Percentiles rank a stretch among this genome's conserved stretches.
Conservation (phyloP, 768 basidiomycete genomes). For the Macrolepiota fuliginosa region DNA sequence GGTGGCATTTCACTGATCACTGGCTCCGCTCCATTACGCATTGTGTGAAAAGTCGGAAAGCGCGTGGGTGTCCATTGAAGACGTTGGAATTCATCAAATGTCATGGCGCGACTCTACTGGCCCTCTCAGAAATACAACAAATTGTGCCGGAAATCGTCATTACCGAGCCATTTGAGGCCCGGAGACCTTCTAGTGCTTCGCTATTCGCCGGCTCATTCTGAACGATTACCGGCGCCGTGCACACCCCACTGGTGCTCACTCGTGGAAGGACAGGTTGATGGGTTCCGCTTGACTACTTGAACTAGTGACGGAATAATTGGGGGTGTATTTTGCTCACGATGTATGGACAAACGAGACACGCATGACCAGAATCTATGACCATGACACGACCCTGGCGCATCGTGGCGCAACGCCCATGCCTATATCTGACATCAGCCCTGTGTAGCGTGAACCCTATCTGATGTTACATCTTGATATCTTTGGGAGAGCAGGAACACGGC, state of each 20-base stretch:
- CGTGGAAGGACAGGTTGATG: background rate
- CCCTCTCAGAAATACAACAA: constrained; percentile 6
- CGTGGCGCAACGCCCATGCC: background rate
- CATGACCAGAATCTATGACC: background rate
- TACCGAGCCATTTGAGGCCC: constrained; percentile 4
- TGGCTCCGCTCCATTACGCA: constrained; percentile 24
- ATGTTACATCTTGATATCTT: no score
- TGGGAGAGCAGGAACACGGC: no score
- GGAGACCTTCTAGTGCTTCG: background rate
- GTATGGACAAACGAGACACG: background rate
- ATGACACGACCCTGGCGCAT: background rate
- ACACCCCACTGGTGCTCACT: background rate
- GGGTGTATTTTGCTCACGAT: background rate
- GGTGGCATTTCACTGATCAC: constrained; percentile 30
- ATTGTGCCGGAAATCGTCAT: constrained; percentile 12
- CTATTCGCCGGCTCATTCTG: constrained; percentile 6
- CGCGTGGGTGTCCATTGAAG: constrained; percentile 15
- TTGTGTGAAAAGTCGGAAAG: constrained; percentile 16
- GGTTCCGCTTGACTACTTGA: no score
- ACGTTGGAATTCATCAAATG: constrained; percentile 27
- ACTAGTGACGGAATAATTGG: background rate
- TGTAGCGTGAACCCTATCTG: no score
- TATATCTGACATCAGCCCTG: no score
- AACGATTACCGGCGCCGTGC: background rate
- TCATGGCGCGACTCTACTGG: constrained; percentile 18